These are phyloP conservation scores for Leccinum olivaceopallidum DNA, from an alignment of 768 basidiomycete genomes.

Conservation along the genomic window DNA sequence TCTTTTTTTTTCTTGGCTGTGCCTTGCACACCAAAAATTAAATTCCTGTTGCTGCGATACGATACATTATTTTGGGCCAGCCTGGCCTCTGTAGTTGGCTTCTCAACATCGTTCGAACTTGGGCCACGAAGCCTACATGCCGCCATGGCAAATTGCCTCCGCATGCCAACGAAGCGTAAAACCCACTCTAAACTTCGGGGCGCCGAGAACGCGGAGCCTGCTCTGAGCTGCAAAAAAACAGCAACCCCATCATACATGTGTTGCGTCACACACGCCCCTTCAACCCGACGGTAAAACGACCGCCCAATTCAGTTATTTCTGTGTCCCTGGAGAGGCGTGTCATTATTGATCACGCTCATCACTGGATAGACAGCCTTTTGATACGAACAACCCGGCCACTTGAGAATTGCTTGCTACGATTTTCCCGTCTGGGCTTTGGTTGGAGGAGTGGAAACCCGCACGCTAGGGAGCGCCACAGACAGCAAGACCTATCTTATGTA, in stretches of 20 bases:
- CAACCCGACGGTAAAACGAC: constrained; percentile 1
- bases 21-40: constrained; percentile 22
- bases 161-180: neutral
- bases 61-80: constrained; percentile 7
- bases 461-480: constrained; percentile 16
- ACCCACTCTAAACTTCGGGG: neutral
- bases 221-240: constrained; percentile 20
- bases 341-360: constrained; percentile 10
- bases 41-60: constrained; percentile 1
- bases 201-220: constrained; percentile 23
- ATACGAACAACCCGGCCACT: constrained; percentile 15
- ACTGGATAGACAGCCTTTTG: constrained; percentile 24
- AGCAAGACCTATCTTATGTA: constrained; percentile 19
- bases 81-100: constrained; percentile 4
- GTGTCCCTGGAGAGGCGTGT: constrained; percentile 12
- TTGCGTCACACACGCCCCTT: constrained; percentile 3
- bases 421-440: constrained; percentile 4
- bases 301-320: constrained; percentile 6
- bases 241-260: neutral
- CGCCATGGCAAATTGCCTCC: constrained; percentile 1
- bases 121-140: constrained; percentile 6
- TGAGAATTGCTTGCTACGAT: neutral
- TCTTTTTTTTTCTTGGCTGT: constrained; percentile 5
- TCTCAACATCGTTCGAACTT: constrained; percentile 5
- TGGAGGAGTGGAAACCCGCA: constrained; percentile 4